phyloP scores from a whole-genome alignment of 345 rosid genomes.

The Punica granatum region DNA sequence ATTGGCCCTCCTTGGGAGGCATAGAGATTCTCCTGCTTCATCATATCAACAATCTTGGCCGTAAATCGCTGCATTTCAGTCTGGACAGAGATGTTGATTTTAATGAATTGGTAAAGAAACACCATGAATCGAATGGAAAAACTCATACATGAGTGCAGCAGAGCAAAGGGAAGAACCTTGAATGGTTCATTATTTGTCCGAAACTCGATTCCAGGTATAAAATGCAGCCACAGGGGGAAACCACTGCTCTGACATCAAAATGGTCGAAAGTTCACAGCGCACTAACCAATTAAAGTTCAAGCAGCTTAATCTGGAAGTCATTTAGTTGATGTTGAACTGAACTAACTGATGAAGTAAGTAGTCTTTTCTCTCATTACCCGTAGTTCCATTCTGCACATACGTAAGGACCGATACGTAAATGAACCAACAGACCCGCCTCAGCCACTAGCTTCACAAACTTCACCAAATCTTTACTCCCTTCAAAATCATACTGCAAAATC shows the following conservation, averaged over 20 bases:
- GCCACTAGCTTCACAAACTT: slow-evolving; percentile 75
- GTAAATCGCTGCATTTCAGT: slow-evolving; percentile 87
- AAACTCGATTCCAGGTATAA: slow-evolving; percentile 69
- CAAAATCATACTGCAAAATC: slow-evolving; percentile 60
- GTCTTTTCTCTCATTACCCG: slow-evolving; percentile 36
- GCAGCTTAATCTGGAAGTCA: neutral
- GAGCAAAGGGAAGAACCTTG: slow-evolving; percentile 42
- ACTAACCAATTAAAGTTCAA: neutral
- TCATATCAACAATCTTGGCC: slow-evolving; percentile 73
- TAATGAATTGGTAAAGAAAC: neutral
- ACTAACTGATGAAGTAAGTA: neutral
- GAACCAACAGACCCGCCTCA: slow-evolving; percentile 81
- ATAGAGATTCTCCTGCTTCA: slow-evolving; percentile 86
- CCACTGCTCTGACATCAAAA: slow-evolving; percentile 39
- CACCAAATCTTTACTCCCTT: slow-evolving; percentile 84
- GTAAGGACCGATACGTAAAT: slow-evolving; percentile 93
- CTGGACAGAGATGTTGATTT: slow-evolving; percentile 22
- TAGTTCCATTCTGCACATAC: slow-evolving; percentile 97
- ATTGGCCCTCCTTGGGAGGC: slow-evolving; percentile 98
- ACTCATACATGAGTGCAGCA: no score
- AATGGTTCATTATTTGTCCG: slow-evolving; percentile 86
- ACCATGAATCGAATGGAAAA: no score
- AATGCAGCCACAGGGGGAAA: slow-evolving; percentile 93
- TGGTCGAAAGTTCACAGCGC: neutral
- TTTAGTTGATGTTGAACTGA: neutral